Evolutionary conservation across 441 rosid genomes (phyloP).

Genomic region (Euphorbia neoarborescens): DNA sequence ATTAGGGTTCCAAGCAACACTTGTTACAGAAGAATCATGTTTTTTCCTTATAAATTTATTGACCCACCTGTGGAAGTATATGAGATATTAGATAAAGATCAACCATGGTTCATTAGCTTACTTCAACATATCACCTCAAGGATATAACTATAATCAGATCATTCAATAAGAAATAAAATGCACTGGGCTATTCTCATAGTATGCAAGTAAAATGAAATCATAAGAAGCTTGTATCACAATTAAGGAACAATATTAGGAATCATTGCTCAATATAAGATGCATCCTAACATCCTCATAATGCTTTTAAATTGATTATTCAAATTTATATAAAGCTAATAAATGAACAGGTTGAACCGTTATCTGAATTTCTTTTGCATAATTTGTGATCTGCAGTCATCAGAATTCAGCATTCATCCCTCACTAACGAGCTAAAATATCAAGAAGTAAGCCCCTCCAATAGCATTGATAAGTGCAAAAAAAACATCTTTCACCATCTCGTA

Average conservation of each 20-base stretch:
- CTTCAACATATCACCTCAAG: not conserved
- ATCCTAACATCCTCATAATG: too few relatives aligned
- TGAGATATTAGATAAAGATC: not conserved
- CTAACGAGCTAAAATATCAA: not conserved
- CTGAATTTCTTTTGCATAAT: too few relatives aligned
- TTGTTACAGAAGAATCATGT: constrained; percentile 87
- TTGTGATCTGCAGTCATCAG: too few relatives aligned
- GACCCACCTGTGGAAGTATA: constrained; percentile 72
- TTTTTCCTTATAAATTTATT: constrained; percentile 87
- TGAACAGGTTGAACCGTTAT: too few relatives aligned
- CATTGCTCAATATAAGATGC: not conserved
- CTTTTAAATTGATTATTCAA: too few relatives aligned
- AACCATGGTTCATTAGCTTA: not conserved
- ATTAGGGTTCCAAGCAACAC: constrained; percentile 96
- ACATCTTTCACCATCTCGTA: constrained; percentile 77
- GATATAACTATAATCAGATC: not conserved
- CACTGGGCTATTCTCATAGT: not conserved
- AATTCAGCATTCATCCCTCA: not conserved
- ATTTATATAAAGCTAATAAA: too few relatives aligned
- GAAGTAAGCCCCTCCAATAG: too few relatives aligned
- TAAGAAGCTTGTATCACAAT: not conserved
- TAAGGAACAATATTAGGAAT: not conserved
- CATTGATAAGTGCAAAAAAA: too few relatives aligned
- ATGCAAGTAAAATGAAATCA: not conserved
- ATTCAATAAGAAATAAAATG: not conserved